phyloP scores from a whole-genome alignment of 163 green algal species.

The Scenedesmus sp. region DNA sequence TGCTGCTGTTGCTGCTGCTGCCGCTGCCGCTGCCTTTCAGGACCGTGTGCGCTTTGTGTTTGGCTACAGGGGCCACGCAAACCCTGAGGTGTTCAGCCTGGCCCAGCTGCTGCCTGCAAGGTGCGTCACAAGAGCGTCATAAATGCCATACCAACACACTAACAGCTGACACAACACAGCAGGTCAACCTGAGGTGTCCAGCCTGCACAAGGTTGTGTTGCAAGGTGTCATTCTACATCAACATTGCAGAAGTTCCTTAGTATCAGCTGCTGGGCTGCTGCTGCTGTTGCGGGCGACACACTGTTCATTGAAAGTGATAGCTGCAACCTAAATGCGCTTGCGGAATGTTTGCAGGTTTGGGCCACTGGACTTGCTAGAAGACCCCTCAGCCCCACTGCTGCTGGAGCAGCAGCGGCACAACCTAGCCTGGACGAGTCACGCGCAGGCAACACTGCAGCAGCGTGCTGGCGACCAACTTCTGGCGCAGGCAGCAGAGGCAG shows the following conservation, averaged over 20 bases:
- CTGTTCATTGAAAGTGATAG: too few relatives aligned
- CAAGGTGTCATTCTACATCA: too few relatives aligned
- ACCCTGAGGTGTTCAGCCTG: constrained; percentile 64
- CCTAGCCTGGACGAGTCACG: constrained; percentile 57
- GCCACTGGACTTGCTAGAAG: constrained; percentile 84
- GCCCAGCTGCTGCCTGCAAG: constrained; percentile 85
- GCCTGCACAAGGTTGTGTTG: too few relatives aligned
- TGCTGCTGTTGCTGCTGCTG: not conserved
- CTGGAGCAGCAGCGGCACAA: constrained; percentile 85
- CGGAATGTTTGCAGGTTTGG: constrained; percentile 73
- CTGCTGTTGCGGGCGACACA: too few relatives aligned
- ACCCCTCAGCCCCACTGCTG: constrained; percentile 76
- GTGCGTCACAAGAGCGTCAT: not conserved
- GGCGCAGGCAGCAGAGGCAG: constrained; percentile 60
- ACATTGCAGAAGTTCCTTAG: too few relatives aligned
- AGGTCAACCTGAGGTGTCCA: too few relatives aligned
- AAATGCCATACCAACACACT: too few relatives aligned
- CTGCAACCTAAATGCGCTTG: not conserved
- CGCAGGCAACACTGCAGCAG: constrained; percentile 51
- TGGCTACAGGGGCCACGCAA: constrained; percentile 26
- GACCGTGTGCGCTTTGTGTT: constrained; percentile 77
- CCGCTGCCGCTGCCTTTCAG: constrained; percentile 51
- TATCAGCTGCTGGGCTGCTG: too few relatives aligned
- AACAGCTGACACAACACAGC: too few relatives aligned
- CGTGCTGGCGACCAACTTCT: constrained; percentile 54